Evolutionary conservation across 2,329 filamentous ascomycete genomes (phyloP).

Genomic region (Colletotrichum echinochloae): DNA sequence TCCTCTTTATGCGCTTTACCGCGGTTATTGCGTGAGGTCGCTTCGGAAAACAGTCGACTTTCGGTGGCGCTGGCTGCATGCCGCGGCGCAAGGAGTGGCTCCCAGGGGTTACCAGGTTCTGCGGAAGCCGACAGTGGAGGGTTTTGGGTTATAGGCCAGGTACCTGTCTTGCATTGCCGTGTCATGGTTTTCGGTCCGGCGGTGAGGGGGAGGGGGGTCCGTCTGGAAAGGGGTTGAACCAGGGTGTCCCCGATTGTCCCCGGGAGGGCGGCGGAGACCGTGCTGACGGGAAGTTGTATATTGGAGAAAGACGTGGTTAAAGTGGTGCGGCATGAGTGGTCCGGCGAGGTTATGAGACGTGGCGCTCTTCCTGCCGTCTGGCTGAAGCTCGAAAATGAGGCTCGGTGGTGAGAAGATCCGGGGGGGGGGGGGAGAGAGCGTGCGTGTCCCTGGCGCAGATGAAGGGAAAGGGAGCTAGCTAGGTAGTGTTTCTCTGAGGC

Average conservation of each 20-base stretch:
- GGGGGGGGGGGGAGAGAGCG: background rate
- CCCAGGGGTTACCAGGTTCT: conserved; percentile 5
- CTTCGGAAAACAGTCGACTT: conserved; percentile 11
- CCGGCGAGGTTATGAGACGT: conserved; percentile 6
- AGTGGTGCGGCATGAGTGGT: conserved; percentile 20
- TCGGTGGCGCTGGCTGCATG: background rate
- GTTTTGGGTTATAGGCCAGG: conserved; percentile 22
- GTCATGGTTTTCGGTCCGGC: conserved; percentile 12
- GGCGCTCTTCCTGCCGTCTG: background rate
- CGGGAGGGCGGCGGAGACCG: conserved; percentile 15
- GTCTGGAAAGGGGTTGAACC: conserved; percentile 20
- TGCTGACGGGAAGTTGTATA: conserved; percentile 5
- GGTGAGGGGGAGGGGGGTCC: conserved; percentile 13
- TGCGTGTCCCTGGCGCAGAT: conserved; percentile 9
- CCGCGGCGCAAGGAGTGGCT: conserved; percentile 7
- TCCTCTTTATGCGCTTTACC: conserved; percentile 1
- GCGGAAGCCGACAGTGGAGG: conserved; percentile 21
- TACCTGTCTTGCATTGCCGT: conserved; percentile 32
- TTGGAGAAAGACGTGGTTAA: conserved; percentile 27
- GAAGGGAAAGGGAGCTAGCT: conserved; percentile 12
- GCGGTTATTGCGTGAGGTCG: background rate
- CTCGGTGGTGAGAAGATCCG: conserved; percentile 1
- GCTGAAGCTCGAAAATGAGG: conserved; percentile 14
- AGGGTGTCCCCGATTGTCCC: conserved; percentile 31
- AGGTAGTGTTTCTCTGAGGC: conserved; percentile 13